These are phyloP conservation scores for Neoboletus magnificus DNA, from an alignment of 768 basidiomycete species.

Conservation along the genomic window DNA sequence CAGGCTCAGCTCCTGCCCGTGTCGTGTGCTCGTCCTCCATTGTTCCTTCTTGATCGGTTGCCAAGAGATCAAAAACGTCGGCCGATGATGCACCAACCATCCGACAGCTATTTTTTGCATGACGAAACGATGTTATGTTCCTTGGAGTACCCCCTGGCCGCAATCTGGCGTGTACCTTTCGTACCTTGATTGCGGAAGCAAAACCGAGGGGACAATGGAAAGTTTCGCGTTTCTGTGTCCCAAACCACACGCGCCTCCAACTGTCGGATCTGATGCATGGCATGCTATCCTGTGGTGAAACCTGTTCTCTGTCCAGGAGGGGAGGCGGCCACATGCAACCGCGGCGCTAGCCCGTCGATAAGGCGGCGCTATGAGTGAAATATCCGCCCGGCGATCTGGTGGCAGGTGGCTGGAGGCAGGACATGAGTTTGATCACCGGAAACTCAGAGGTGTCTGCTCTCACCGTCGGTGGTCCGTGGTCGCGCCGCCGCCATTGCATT, in stretches of 20 bases:
- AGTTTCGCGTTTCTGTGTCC: too few species aligned
- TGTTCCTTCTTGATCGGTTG: neutral
- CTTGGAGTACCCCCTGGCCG: neutral
- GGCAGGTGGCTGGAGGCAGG: neutral
- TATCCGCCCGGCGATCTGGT: neutral
- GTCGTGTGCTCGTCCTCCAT: neutral
- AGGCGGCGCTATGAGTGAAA: neutral
- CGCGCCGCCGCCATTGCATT: neutral
- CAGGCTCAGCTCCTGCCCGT: neutral
- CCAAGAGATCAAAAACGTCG: neutral
- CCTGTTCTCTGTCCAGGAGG: neutral
- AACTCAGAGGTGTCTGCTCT: neutral
- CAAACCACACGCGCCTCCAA: too few species aligned
- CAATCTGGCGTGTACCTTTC: neutral
- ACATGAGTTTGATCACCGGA: slow-evolving; percentile 3
- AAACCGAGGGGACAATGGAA: neutral
- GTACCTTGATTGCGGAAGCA: neutral
- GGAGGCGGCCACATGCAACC: neutral
- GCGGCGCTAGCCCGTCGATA: neutral
- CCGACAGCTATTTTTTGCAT: too few species aligned
- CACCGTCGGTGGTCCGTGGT: neutral
- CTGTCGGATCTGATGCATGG: too few species aligned
- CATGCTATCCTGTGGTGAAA: too few species aligned
- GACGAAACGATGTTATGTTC: neutral
- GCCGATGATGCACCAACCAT: too few species aligned